phyloP scores from a whole-genome alignment of 345 rosid genomes.

The Gossypium sturtianum region DNA sequence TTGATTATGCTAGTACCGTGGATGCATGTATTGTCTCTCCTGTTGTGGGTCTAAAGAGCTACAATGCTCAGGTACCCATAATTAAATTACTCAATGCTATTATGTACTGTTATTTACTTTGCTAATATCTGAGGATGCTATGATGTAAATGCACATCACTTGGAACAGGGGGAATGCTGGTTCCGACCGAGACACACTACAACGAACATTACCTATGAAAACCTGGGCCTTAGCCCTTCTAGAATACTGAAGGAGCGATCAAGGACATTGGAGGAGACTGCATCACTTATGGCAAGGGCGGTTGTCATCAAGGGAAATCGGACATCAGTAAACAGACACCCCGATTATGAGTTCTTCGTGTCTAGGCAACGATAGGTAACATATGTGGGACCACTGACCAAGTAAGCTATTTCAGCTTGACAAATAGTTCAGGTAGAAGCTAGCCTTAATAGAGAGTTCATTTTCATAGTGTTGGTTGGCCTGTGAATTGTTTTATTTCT shows the following conservation, averaged over 20 bases:
- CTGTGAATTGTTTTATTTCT: background rate
- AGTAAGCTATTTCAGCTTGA: background rate
- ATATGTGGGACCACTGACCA: background rate
- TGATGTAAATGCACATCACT: background rate
- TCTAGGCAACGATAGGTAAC: slow-evolving; percentile 27
- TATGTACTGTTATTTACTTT: background rate
- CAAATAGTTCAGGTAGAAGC: slow-evolving; percentile 9
- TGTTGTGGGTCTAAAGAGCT: slow-evolving; percentile 54
- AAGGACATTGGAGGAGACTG: slow-evolving; percentile 43
- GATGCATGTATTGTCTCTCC: slow-evolving; percentile 33
- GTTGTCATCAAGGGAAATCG: slow-evolving; percentile 31
- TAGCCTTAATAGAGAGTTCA: slow-evolving; percentile 4
- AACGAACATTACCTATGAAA: slow-evolving; percentile 11
- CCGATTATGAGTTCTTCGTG: slow-evolving; percentile 47
- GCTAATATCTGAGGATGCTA: background rate
- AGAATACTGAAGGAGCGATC: slow-evolving; percentile 39
- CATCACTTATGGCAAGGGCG: slow-evolving; percentile 46
- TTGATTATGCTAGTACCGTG: slow-evolving; percentile 11
- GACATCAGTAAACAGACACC: slow-evolving; percentile 36
- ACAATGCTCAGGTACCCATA: slow-evolving; percentile 49
- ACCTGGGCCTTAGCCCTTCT: slow-evolving; percentile 16
- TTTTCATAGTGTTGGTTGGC: slow-evolving; percentile 4
- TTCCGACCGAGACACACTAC: slow-evolving; percentile 30
- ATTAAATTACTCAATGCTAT: background rate
- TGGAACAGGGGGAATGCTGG: slow-evolving; percentile 55